Evolutionary conservation across 2,329 filamentous ascomycete species (phyloP), one percentile per base, ranked within the genome.

Genomic region (Fusarium chuoi): DNA sequence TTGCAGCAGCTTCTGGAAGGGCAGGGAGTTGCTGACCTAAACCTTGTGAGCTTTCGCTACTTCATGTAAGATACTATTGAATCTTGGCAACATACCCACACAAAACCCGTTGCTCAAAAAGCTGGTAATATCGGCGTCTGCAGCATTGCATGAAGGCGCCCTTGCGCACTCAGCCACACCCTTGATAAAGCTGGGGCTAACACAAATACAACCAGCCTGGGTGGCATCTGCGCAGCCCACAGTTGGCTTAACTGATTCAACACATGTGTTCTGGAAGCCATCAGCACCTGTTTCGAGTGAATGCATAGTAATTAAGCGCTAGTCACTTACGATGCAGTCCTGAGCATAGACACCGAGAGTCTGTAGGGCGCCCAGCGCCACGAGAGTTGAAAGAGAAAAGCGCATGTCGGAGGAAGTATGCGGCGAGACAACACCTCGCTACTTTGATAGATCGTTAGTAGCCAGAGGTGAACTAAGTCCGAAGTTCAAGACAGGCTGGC

Each of bases 131-230:
- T 77, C 75, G 30, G 69, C 70, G 18, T 68, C 56, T 17, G 68
- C 73, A 46, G 75, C 78, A 45, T 69, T 75, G 66, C 79, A 82
- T 15, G 20, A 24, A 28, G 57, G 45, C 20, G 59, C 76, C 49
- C 74, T 77, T 39, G 83, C 81, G 65, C 85, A 87, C 55, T 86
- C 84, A 28, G 78, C 75, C 52, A 86, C 79, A n/a, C 82, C 83
- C 62, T 75, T 76, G 35, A 76, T 52, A 60, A 84, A 84, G 26
- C 76, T 76, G 2, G 77, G 60, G 17, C 81, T 81, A 35, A 68
- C 74, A 71, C 86, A 87, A 22, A 87, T 79, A 68, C 86, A 87
- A 22, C 78, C 74, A 26, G 77, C 76, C 35, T 82, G 76, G 46
- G 76, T 73, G 39, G 79, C 79, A 65, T 71, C 78, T n/a, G 51